A percentile compares a stretch with the other conserved stretches of the same genome.
These are phyloP conservation scores for Aspergillus calidoustus DNA, from an alignment of 2,329 filamentous ascomycete species.

Conservation along the genomic window DNA sequence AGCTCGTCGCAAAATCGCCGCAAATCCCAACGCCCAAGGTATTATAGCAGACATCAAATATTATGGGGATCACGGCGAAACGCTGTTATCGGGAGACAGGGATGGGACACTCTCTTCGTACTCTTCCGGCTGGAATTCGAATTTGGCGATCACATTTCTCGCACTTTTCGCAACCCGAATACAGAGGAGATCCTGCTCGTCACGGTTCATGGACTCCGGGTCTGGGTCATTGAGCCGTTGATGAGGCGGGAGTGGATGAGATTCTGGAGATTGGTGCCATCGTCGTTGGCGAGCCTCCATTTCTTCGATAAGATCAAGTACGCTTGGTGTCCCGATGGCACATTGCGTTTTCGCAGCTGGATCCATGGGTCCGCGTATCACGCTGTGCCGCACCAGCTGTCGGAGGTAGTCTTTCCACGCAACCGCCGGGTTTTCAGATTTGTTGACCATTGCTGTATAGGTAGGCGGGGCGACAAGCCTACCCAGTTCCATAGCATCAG, in stretches of 20 bases:
- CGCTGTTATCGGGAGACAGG: conserved; percentile 1
- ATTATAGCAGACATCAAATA: not conserved
- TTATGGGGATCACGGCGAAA: conserved; percentile 1
- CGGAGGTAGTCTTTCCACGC: conserved; percentile 46
- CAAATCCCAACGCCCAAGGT: conserved; percentile 1
- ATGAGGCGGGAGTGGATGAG: conserved; percentile 24
- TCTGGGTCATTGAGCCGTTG: conserved; percentile 16
- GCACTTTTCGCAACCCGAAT: conserved; percentile 40
- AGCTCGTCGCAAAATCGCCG: not conserved
- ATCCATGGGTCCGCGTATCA: conserved; percentile 39
- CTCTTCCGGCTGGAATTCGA: conserved; percentile 41
- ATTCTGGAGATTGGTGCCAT: conserved; percentile 40
- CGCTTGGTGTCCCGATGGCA: conserved; percentile 38
- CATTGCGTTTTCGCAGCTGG: conserved; percentile 31
- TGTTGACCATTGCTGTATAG: conserved; percentile 32
- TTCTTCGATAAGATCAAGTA: conserved; percentile 45
- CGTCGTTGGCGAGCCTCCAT: conserved; percentile 48
- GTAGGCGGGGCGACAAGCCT: conserved; percentile 38
- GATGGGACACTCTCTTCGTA: conserved; percentile 32
- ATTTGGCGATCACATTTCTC: conserved; percentile 39
- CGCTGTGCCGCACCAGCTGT: conserved; percentile 40
- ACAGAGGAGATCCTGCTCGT: conserved; percentile 40
- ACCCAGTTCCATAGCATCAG: conserved; percentile 42
- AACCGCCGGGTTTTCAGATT: conserved; percentile 31
- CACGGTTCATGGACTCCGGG: conserved; percentile 7